phyloP scores from a whole-genome alignment of 2,329 filamentous ascomycete species.

The Pseudogymnoascus sp. region DNA sequence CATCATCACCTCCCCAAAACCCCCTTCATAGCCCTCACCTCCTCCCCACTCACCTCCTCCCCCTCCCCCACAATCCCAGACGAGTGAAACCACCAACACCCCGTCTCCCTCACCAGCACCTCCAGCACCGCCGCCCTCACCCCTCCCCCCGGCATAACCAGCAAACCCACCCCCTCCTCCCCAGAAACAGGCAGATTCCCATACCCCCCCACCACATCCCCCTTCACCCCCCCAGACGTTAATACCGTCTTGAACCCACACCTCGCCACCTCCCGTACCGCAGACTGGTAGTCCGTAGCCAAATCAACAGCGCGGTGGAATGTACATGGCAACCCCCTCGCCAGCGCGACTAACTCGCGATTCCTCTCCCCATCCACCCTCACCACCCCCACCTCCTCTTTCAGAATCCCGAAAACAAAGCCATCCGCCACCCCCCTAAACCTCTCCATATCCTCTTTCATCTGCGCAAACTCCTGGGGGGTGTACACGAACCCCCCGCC shows the following conservation, averaged over 20 bases:
- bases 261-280: conserved; percentile 30
- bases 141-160: conserved; percentile 43
- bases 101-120: conserved; percentile 25
- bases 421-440: conserved; percentile 34
- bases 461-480: conserved; percentile 32
- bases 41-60: conserved; percentile 24
- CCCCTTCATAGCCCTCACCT: conserved; percentile 10
- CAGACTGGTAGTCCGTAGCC: conserved; percentile 25
- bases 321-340: conserved; percentile 37
- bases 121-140: conserved; percentile 37
- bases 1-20: conserved; percentile 13
- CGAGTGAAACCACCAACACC: conserved; percentile 34
- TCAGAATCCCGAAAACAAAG: conserved; percentile 44
- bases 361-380: conserved; percentile 35
- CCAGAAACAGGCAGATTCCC: conserved; percentile 23
- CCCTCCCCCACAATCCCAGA: conserved; percentile 32
- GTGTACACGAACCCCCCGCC: conserved; percentile 38
- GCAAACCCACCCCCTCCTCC: conserved; percentile 26
- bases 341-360: conserved; percentile 33
- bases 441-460: conserved; percentile 32
- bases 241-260: conserved; percentile 40
- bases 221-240: conserved; percentile 36
- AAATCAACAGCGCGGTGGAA: conserved; percentile 47
- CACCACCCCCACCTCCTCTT: conserved; percentile 10
- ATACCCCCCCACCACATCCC: conserved; percentile 29